Evolutionary conservation across 2,329 filamentous ascomycete genomes (phyloP).

Genomic region (Kalaharituber pfeilii): DNA sequence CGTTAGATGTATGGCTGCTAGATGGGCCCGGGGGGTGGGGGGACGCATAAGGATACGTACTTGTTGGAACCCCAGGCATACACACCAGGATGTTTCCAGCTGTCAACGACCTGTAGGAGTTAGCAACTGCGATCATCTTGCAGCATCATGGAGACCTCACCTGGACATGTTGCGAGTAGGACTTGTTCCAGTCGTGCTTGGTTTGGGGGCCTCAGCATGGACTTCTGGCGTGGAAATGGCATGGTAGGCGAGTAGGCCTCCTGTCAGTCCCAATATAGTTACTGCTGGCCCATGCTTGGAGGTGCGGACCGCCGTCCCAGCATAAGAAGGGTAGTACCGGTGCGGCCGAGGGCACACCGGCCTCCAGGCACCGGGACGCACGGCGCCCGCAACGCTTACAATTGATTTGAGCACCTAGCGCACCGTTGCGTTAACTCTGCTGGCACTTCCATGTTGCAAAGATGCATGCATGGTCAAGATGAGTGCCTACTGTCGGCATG

Average conservation of each 20-base stretch:
- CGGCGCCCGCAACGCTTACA: no score
- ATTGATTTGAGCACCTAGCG: no score
- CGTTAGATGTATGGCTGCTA: background rate
- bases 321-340: background rate
- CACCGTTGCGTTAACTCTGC: no score
- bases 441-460: no score
- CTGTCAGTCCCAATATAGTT: background rate
- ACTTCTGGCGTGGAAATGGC: slow-evolving; percentile 5
- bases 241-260: slow-evolving; percentile 12
- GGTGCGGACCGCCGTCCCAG: no score
- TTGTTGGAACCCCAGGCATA: slow-evolving; percentile 84
- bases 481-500: no score
- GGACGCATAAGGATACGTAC: slow-evolving; percentile 5
- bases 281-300: background rate
- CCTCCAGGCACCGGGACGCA: background rate
- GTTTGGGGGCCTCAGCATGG: slow-evolving; percentile 9
- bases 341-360: background rate
- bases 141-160: slow-evolving; percentile 30
- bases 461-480: no score
- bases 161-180: slow-evolving; percentile 75
- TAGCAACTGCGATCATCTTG: background rate
- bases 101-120: slow-evolving; percentile 24
- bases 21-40: background rate
- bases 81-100: slow-evolving; percentile 61
- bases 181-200: no score